A percentile compares a stretch with the other conserved stretches of the same genome.
phyloP scores from a whole-genome alignment of 805 yeast genomes.

The Yarrowia sp. region DNA sequence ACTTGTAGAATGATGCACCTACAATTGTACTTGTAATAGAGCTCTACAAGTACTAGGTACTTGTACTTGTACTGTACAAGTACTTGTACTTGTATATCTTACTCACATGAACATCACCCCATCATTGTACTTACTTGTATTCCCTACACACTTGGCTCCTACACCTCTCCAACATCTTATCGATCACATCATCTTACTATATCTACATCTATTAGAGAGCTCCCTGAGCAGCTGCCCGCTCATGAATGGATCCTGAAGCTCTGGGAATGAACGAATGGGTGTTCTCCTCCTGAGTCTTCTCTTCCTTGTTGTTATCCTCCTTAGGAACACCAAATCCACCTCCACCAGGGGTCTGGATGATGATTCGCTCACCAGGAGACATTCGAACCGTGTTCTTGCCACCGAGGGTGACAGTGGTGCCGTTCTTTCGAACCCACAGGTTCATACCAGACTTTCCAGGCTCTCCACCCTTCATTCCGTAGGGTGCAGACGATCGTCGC shows the following conservation, averaged over 20 bases:
- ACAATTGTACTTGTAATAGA: too few relatives aligned
- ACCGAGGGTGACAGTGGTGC: slow-evolving; percentile 58
- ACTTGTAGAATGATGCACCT: too few relatives aligned
- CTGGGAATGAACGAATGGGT: slow-evolving; percentile 40
- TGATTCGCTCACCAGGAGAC: slow-evolving; percentile 67
- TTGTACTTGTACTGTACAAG: too few relatives aligned
- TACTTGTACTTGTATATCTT: too few relatives aligned
- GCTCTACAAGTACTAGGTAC: too few relatives aligned
- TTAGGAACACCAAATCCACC: slow-evolving; percentile 73
- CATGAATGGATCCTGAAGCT: slow-evolving; percentile 42
- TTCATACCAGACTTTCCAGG: slow-evolving; percentile 78
- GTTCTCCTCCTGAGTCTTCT: not conserved
- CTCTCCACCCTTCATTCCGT: slow-evolving; percentile 83
- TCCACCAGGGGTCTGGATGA: slow-evolving; percentile 83
- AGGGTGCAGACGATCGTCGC: slow-evolving; percentile 83
- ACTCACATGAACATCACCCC: too few relatives aligned
- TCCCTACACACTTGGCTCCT: too few relatives aligned
- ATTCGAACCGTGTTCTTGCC: slow-evolving; percentile 72
- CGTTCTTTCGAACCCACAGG: slow-evolving; percentile 50
- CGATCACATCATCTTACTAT: not conserved
- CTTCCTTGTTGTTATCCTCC: not conserved
- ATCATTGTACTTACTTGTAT: too few relatives aligned
- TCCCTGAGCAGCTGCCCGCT: slow-evolving; percentile 36
- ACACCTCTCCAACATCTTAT: too few relatives aligned
- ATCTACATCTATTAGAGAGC: slow-evolving; percentile 5